Conservation (phyloP, 352 stramenopile genomes). For the Phytophthora sojae region DNA sequence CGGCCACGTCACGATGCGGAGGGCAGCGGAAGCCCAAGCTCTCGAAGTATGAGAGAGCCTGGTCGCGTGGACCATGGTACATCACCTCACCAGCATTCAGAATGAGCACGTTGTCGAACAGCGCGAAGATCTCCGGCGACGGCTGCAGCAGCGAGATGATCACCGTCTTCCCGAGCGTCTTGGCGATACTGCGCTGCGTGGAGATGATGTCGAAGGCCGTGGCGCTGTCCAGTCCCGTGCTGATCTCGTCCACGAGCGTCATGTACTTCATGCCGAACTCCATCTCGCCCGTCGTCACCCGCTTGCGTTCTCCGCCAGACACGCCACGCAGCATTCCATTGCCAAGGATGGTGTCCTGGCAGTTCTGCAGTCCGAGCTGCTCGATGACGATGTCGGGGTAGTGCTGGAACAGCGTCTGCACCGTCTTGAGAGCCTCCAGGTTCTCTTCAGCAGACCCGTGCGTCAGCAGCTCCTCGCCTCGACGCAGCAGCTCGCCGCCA, state of each 20-base stretch:
- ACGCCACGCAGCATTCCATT: slow-evolving; percentile 59
- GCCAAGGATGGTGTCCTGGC: slow-evolving; percentile 56
- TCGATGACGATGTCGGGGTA: slow-evolving; percentile 58
- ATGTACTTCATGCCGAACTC: slow-evolving; percentile 74
- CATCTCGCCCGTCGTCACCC: slow-evolving; percentile 68
- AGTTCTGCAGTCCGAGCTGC: slow-evolving; percentile 51
- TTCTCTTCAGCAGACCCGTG: slow-evolving; percentile 38
- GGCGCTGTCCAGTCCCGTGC: slow-evolving; percentile 60
- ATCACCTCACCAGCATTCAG: slow-evolving; percentile 90
- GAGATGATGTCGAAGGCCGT: slow-evolving; percentile 69
- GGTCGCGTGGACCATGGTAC: slow-evolving; percentile 54
- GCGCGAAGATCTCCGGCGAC: slow-evolving; percentile 90
- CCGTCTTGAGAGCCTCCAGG: slow-evolving; percentile 26
- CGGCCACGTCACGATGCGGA: slow-evolving; percentile 42
- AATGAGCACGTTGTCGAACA: slow-evolving; percentile 95
- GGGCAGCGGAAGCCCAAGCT: slow-evolving; percentile 51
- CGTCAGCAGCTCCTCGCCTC: slow-evolving; percentile 24
- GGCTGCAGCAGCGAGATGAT: slow-evolving; percentile 90
- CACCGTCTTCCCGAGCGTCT: slow-evolving; percentile 57
- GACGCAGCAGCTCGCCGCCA: slow-evolving; percentile 28
- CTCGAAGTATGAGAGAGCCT: slow-evolving; percentile 54
- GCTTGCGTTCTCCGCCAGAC: slow-evolving; percentile 72
- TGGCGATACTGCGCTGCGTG: slow-evolving; percentile 51
- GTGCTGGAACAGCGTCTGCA: slow-evolving; percentile 33
- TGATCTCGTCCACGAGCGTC: slow-evolving; percentile 86